These are phyloP conservation scores for Brassica hybrid DNA, from an alignment of 441 rosid genomes.

Conservation along the genomic window DNA sequence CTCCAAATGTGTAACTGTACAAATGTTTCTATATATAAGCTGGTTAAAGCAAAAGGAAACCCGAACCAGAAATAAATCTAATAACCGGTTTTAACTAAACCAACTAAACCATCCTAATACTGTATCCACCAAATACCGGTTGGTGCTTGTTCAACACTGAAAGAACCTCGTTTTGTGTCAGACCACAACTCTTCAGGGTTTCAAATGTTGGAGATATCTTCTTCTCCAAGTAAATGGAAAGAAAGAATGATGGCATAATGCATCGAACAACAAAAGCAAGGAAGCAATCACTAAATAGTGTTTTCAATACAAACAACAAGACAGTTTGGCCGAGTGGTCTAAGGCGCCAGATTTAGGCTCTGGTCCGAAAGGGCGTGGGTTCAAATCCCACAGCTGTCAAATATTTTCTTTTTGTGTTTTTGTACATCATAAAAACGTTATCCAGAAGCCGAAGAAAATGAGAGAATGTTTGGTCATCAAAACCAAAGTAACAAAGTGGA, in stretches of 20 bases:
- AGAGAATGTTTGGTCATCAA: background rate
- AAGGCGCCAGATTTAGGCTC: constrained; percentile 99
- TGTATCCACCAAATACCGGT: too few species aligned
- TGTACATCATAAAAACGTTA: too few species aligned
- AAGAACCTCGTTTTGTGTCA: too few species aligned
- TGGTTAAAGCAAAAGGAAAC: too few species aligned
- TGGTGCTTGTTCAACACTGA: too few species aligned
- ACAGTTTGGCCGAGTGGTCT: constrained; percentile 99
- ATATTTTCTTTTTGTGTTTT: constrained; percentile 47
- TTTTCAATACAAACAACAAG: background rate
- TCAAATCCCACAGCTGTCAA: constrained; percentile 98
- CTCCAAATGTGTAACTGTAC: too few species aligned
- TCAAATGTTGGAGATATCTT: background rate
- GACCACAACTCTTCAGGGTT: background rate
- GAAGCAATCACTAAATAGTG: too few species aligned
- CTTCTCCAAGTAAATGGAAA: background rate
- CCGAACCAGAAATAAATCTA: too few species aligned
- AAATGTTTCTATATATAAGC: too few species aligned
- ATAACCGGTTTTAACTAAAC: too few species aligned
- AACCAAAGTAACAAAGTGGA: background rate
- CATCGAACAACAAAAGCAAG: background rate
- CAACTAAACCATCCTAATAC: too few species aligned
- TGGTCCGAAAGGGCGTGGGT: constrained; percentile 99
- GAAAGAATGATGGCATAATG: background rate
- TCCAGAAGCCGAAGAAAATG: too few species aligned